These are phyloP conservation scores for Aspergillus fumigatiaffinis DNA, from an alignment of 2,329 filamentous ascomycete genomes.

Conservation along the genomic window DNA sequence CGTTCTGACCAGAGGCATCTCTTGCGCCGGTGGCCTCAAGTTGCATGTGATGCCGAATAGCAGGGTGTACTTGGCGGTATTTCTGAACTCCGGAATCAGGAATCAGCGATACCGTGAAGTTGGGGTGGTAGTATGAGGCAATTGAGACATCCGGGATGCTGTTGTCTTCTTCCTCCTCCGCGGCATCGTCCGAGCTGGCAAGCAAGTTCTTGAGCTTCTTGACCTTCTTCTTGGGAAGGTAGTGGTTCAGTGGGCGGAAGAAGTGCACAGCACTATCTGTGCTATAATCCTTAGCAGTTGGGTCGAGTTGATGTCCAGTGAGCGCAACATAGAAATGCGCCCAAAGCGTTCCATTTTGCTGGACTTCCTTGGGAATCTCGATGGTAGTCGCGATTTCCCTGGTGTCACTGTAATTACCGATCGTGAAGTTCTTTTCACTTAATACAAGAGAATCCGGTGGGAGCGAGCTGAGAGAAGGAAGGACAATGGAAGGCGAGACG, in stretches of 20 bases:
- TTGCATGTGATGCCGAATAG: conserved; percentile 70
- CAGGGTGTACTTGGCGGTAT: conserved; percentile 65
- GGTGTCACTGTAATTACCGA: conserved; percentile 75
- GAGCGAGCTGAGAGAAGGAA: conserved; percentile 60
- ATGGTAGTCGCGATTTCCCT: conserved; percentile 75
- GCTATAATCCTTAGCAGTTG: conserved; percentile 68
- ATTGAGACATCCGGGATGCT: conserved; percentile 64
- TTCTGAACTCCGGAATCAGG: conserved; percentile 70
- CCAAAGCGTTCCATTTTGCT: conserved; percentile 90
- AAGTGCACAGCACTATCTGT: conserved; percentile 76
- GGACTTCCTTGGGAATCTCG: conserved; percentile 70
- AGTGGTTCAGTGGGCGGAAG: conserved; percentile 78
- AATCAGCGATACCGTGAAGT: conserved; percentile 84
- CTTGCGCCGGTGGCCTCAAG: conserved; percentile 77
- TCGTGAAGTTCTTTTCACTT: conserved; percentile 72
- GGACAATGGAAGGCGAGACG: conserved; percentile 69
- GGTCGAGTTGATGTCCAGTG: conserved; percentile 71
- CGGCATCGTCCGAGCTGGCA: conserved; percentile 48
- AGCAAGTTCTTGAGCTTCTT: conserved; percentile 84
- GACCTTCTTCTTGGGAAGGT: conserved; percentile 85
- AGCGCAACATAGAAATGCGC: conserved; percentile 89
- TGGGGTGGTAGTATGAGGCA: conserved; percentile 88
- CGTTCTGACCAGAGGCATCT: conserved; percentile 78
- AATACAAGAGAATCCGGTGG: conserved; percentile 68
- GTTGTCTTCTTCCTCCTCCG: conserved; percentile 51